Conservation (phyloP, 1,139 yeast species). For the Suhomyces panamericanus region DNA sequence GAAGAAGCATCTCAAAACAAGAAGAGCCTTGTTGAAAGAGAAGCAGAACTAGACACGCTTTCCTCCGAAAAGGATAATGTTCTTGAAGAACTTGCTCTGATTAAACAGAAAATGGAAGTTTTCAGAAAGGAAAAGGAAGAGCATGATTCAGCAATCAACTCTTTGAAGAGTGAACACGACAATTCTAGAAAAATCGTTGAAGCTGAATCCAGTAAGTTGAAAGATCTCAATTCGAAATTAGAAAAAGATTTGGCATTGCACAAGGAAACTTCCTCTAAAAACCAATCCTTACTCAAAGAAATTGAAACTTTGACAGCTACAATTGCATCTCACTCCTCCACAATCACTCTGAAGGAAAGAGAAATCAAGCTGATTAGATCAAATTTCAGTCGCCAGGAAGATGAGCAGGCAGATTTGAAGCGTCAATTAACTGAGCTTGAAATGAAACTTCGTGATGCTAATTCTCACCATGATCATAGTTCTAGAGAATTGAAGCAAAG, state of each 20-base stretch:
- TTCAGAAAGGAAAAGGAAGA: constrained; percentile 18
- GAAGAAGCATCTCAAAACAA: constrained; percentile 7
- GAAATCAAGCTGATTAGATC: constrained; percentile 16
- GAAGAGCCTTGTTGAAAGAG: constrained; percentile 13
- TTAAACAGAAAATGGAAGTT: constrained; percentile 12
- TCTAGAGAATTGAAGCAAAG: constrained; percentile 13
- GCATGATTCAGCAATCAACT: constrained; percentile 19
- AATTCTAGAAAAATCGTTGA: constrained; percentile 11
- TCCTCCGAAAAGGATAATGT: constrained; percentile 18
- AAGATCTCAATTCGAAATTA: constrained; percentile 11
- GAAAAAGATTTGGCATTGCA: constrained; percentile 15
- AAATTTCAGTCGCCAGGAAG: constrained; percentile 15
- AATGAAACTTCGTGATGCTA: constrained; percentile 13
- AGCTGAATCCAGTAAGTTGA: constrained; percentile 17
- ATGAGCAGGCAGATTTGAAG: constrained; percentile 14
- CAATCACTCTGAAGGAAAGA: constrained; percentile 14
- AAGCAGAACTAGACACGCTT: constrained; percentile 19
- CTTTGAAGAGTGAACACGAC: constrained; percentile 23
- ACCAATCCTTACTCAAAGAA: constrained; percentile 14
- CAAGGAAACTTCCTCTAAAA: constrained; percentile 11
- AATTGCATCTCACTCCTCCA: constrained; percentile 13
- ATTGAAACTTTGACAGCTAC: constrained; percentile 14
- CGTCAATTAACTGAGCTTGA: constrained; percentile 15
- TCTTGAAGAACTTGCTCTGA: constrained; percentile 5
- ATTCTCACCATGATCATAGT: constrained; percentile 12